Base-by-base conservation (phyloP, 768 basidiomycete genomes). In the Lactifluus hygrophoroides region DNA sequence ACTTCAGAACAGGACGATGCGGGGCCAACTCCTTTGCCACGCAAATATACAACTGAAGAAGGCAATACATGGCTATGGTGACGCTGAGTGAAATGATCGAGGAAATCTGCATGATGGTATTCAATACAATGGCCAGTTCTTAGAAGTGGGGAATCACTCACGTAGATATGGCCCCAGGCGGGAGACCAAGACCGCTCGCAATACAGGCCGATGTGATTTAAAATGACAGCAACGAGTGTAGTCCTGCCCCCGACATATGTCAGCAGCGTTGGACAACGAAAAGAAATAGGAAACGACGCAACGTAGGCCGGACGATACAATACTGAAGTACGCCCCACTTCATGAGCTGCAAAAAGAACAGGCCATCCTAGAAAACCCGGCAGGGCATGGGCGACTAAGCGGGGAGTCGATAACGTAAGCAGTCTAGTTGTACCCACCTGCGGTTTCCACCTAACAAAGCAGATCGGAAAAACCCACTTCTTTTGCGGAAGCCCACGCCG, bases 251-350 rank as follows among this genome's bases (percentile, higher is more conserved):
- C 38, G 23, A 59, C 38, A 55, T 19, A 55, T 19, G 47, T 57
- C 34, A 54, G 30, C 11, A 14, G 19, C n/a, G 35, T 43, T 40
- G 0, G n/a, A 17, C n/a, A n/a, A n/a, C n/a, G 40, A 17, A 14
- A 14, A 11, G 1, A 51, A 52, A 9, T 9, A 14, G 19, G 21
- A 60, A 17, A 32, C 25, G 17, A 69, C 78, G 51, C 64, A 40
- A 83, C 81, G 73, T 65, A 4, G 84, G 85, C 51, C 84, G 75
- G 44, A 86, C 71, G 19, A 85, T 80, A 70, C 82, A 85, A 62
- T 86, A 88, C 67, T 88, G 87, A 34, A 88, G 72, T 14, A 90
- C 80, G 4, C 80, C 82, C 83, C 85, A 87, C 67, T 88, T 88
- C 82, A 85, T 84, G 46, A 86, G 67, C 66, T 86, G 84, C 44